These are phyloP conservation scores for Cyclocybe aegerita DNA, from an alignment of 768 basidiomycete species.

Conservation along the genomic window DNA sequence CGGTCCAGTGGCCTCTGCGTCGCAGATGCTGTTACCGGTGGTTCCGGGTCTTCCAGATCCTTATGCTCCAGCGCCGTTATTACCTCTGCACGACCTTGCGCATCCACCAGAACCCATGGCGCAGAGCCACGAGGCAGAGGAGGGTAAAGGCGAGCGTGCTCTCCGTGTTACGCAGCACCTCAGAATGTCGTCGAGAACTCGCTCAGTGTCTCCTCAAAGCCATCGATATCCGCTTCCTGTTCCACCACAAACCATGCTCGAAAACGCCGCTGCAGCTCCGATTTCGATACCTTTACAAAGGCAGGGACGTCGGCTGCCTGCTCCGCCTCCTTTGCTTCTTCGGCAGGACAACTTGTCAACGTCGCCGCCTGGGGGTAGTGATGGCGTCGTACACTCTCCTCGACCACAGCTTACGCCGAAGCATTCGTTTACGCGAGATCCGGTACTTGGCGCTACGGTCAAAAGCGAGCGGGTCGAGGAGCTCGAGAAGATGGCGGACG, in stretches of 20 bases:
- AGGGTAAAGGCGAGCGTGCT: slow-evolving; percentile 62
- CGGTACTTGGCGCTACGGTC: slow-evolving; percentile 33
- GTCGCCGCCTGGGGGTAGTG: slow-evolving; percentile 23
- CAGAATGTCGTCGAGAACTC: slow-evolving; percentile 52
- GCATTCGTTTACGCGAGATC: slow-evolving; percentile 46
- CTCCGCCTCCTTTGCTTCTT: slow-evolving; percentile 12
- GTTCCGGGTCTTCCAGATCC: slow-evolving; percentile 36
- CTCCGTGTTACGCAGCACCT: slow-evolving; percentile 60
- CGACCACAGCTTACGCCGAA: slow-evolving; percentile 71
- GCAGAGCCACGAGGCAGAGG: slow-evolving; percentile 37
- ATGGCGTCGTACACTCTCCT: slow-evolving; percentile 56
- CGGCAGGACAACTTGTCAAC: slow-evolving; percentile 18
- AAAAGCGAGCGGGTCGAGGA: slow-evolving; percentile 64
- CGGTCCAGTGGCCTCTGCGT: slow-evolving; percentile 33
- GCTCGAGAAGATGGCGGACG: slow-evolving; percentile 73
- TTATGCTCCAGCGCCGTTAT: slow-evolving; percentile 27
- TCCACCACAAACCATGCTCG: slow-evolving; percentile 7
- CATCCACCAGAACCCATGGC: slow-evolving; percentile 1
- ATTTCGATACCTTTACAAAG: slow-evolving; percentile 2
- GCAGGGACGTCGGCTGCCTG: slow-evolving; percentile 11
- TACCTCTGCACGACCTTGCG: slow-evolving; percentile 17
- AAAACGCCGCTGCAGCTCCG: neutral
- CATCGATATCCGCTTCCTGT: slow-evolving; percentile 48
- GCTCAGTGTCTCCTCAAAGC: slow-evolving; percentile 62
- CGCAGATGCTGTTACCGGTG: slow-evolving; percentile 26